These are phyloP conservation scores for Pulicaria dysenterica DNA, from an alignment of 129 eudicot species.

Conservation along the genomic window DNA sequence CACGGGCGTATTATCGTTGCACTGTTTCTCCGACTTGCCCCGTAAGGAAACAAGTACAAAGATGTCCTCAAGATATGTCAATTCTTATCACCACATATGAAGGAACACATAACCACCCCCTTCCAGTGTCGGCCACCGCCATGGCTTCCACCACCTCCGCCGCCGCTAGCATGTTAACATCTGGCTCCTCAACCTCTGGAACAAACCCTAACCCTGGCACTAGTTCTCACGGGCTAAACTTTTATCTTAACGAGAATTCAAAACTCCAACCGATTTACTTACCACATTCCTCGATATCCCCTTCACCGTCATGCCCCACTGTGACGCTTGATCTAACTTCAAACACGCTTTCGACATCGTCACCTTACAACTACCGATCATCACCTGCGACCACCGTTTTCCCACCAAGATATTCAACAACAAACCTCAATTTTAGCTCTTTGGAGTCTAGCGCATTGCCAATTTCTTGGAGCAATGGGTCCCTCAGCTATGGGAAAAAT, in stretches of 20 bases:
- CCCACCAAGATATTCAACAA: slow-evolving; percentile 58
- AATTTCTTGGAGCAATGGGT: slow-evolving; percentile 60
- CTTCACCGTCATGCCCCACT: slow-evolving; percentile 71
- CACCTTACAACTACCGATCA: slow-evolving; percentile 48
- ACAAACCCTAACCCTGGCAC: slow-evolving; percentile 37
- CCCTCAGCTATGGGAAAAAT: slow-evolving; percentile 49
- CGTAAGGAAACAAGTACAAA: slow-evolving; percentile 89
- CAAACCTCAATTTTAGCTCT: slow-evolving; percentile 74
- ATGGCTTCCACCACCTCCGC: slow-evolving; percentile 94
- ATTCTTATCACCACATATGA: slow-evolving; percentile 87
- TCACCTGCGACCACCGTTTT: slow-evolving; percentile 35
- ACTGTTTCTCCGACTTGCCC: slow-evolving; percentile 89
- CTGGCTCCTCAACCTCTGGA: slow-evolving; percentile 59
- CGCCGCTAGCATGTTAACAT: slow-evolving; percentile 69
- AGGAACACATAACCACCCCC: slow-evolving; percentile 94
- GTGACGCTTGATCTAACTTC: slow-evolving; percentile 92
- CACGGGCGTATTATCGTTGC: slow-evolving; percentile 91
- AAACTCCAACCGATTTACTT: slow-evolving; percentile 63
- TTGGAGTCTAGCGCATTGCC: slow-evolving; percentile 58
- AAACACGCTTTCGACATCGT: slow-evolving; percentile 57
- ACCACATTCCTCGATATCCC: slow-evolving; percentile 66
- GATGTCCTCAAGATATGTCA: slow-evolving; percentile 91
- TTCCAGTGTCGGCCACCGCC: slow-evolving; percentile 80
- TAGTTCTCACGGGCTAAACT: slow-evolving; percentile 53
- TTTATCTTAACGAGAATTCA: slow-evolving; percentile 59